A percentile compares a stretch with the other conserved stretches of the same genome.
phyloP scores from a whole-genome alignment of 164 flowering plant genomes.

The Kalanchoe fedtschenkoi region DNA sequence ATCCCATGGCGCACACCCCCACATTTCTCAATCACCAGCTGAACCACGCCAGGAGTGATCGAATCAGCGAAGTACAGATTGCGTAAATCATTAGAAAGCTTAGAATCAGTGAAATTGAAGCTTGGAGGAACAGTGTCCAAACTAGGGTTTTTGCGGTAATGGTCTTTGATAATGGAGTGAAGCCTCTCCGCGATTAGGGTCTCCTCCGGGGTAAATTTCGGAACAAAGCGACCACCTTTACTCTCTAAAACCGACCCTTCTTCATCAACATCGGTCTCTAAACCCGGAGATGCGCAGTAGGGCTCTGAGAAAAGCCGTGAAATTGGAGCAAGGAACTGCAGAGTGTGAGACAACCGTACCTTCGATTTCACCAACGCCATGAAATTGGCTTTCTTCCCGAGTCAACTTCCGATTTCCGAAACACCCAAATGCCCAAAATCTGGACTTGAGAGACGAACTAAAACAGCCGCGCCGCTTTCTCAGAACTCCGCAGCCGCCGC shows the following conservation, averaged over 20 bases:
- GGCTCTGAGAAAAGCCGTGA: conserved; percentile 12
- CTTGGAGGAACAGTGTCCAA: conserved; percentile 16
- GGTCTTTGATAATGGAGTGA: conserved; percentile 55
- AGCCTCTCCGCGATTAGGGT: conserved; percentile 36
- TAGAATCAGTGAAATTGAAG: conserved; percentile 39
- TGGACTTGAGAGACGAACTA: not conserved
- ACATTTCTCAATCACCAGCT: conserved; percentile 51
- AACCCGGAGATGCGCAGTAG: conserved; percentile 22
- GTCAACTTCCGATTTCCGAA: not conserved
- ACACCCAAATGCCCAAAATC: not conserved
- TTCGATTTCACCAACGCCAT: conserved; percentile 39
- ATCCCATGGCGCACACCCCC: conserved; percentile 62
- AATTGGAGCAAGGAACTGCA: conserved; percentile 9
- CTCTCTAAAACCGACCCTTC: conserved; percentile 8
- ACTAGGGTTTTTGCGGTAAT: conserved; percentile 63
- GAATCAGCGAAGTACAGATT: conserved; percentile 10
- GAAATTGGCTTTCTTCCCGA: not conserved
- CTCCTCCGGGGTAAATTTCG: conserved; percentile 26
- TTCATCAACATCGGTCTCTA: conserved; percentile 10
- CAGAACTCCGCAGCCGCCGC: not conserved
- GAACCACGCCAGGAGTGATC: conserved; percentile 35
- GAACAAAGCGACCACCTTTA: not conserved
- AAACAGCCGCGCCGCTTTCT: not conserved
- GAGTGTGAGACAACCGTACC: conserved; percentile 9
- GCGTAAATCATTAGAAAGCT: conserved; percentile 25